Evolutionary conservation across 192 early-diverging fungal species (phyloP), one percentile per base, ranked within the genome.

Genomic region (Coemansia sp.): DNA sequence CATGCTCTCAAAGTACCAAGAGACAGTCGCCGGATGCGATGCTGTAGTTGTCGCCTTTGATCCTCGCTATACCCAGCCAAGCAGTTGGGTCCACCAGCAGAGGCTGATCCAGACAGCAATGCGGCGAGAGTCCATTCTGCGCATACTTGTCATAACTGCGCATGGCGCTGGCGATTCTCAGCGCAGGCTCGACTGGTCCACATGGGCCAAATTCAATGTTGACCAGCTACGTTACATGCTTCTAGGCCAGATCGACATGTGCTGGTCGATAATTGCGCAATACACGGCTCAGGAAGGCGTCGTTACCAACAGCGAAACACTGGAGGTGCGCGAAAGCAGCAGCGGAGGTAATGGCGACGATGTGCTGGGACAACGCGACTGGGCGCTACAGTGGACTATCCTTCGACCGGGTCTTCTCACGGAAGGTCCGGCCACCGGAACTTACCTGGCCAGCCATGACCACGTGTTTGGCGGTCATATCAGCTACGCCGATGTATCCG

Each of bases 391-490:
- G n/a, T 79, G 67, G 62, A 79, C 77, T 12, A 67, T 79, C 40
- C 19, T 79, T 40, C 53, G 77, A 0, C 77, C 77, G 0, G 71
- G 63, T 9, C 32, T 53, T 11, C 17, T 79, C 12, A 56, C 37
- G 2, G 67, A 68, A 27, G 71, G 71, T 1, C 47, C 35, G 1
- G 37, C 64, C 2, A 79, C 77, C 4, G 64, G 71, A 11, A 79
- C 77, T 0, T 79, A 79, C 41, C 38, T 79, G 38, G 77, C 77
- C 3, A 70, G 71, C 51, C 60, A 68, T 6, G 49, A 63, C 19
- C 64, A 79, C 45, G 60, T 79, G 1, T 79, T 70, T 59, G 77
- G 77, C n/a, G 77, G 77, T 0, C 66, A 65, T 31, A 74, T 79
- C 15, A 62, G 63, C 24, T 40, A 24, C 1, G 67, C 67, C 0